These are phyloP conservation scores for Geotrichum histeridarum DNA, from an alignment of 1,139 yeast species.

Conservation along the genomic window DNA sequence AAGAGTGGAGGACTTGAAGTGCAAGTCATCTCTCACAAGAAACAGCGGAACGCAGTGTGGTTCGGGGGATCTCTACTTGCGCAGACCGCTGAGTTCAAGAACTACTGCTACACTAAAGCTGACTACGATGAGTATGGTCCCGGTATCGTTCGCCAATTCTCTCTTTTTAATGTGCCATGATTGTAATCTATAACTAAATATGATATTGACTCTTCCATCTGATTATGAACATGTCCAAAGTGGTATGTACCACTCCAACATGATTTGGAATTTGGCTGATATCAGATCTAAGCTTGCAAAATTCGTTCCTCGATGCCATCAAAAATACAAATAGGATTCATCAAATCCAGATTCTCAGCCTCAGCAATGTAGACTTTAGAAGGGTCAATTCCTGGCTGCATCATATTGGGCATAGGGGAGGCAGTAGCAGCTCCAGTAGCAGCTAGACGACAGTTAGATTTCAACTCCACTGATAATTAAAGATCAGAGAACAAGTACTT, in stretches of 20 bases:
- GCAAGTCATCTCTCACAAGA: slow-evolving; percentile 92
- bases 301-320: slow-evolving; percentile 65
- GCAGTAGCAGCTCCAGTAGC: slow-evolving; percentile 25
- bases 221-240: background rate
- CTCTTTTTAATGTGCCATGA: slow-evolving; percentile 82
- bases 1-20: slow-evolving; percentile 94
- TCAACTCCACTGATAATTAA: slow-evolving; percentile 14
- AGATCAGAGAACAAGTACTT: slow-evolving; percentile 3
- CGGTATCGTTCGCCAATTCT: slow-evolving; percentile 91
- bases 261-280: too few species aligned
- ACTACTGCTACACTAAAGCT: slow-evolving; percentile 93
- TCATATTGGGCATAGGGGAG: slow-evolving; percentile 36
- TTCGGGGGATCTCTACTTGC: slow-evolving; percentile 97
- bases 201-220: background rate
- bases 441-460: slow-evolving; percentile 20
- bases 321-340: slow-evolving; percentile 53
- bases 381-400: slow-evolving; percentile 47
- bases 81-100: slow-evolving; percentile 92
- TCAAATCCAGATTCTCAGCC: slow-evolving; percentile 71
- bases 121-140: slow-evolving; percentile 98
- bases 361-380: slow-evolving; percentile 57
- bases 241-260: too few species aligned
- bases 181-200: background rate
- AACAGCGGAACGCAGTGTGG: slow-evolving; percentile 98
- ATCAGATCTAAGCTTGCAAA: slow-evolving; percentile 29